phyloP scores from a whole-genome alignment of 2,329 filamentous ascomycete genomes.

The Aciculosporium take region DNA sequence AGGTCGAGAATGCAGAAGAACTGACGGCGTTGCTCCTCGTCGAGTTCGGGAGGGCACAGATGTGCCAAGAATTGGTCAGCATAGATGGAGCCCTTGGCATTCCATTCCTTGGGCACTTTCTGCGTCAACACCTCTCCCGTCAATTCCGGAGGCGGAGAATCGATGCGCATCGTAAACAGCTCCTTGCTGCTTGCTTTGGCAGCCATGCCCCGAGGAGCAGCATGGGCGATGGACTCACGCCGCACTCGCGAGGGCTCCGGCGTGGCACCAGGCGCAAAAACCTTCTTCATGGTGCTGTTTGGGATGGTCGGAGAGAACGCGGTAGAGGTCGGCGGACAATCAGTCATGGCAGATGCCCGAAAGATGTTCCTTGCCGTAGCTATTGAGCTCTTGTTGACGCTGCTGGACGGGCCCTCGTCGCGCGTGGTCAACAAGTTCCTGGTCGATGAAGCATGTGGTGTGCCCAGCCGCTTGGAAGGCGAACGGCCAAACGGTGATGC shows the following conservation, averaged over 20 bases:
- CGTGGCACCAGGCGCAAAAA: conserved; percentile 31
- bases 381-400: conserved; percentile 22
- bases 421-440: conserved; percentile 22
- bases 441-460: conserved; percentile 23
- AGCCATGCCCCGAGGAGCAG: conserved; percentile 34
- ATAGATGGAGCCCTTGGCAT: conserved; percentile 40
- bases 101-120: conserved; percentile 38
- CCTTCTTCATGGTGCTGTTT: conserved; percentile 30
- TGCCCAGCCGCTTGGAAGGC: conserved; percentile 21
- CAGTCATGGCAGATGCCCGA: conserved; percentile 22
- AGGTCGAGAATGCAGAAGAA: conserved; percentile 50
- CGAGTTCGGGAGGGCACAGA: conserved; percentile 41
- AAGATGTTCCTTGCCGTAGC: conserved; percentile 28
- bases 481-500: conserved; percentile 20
- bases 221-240: conserved; percentile 32
- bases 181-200: conserved; percentile 34
- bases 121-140: conserved; percentile 40
- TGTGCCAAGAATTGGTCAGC: conserved; percentile 45
- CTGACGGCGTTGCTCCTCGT: conserved; percentile 45
- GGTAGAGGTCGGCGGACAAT: conserved; percentile 17
- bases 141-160: conserved; percentile 40
- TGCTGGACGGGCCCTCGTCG: conserved; percentile 22
- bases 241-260: conserved; percentile 28
- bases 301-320: conserved; percentile 34
- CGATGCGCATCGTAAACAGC: conserved; percentile 44